Evolutionary conservation across 2,329 filamentous ascomycete species (phyloP).

Genomic region (Kalaharituber pfeilii): DNA sequence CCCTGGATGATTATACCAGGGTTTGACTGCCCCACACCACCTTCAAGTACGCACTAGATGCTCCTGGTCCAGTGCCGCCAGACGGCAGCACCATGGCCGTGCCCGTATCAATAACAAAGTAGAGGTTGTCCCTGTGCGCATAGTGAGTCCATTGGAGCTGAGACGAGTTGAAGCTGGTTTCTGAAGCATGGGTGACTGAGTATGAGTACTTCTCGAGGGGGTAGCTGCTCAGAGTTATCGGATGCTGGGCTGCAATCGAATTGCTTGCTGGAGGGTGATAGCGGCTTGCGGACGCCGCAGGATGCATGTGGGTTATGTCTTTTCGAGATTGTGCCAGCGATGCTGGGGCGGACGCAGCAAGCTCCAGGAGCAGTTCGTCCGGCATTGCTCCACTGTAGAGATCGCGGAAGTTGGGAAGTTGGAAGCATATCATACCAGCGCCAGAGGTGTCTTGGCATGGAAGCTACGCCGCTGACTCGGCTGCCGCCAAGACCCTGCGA

Average conservation of each 20-base stretch:
- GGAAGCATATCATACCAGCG: no score
- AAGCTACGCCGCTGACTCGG: no score
- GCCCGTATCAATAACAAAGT: slow-evolving; percentile 14
- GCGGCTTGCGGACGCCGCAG: background rate
- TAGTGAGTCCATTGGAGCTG: slow-evolving; percentile 15
- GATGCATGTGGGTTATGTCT: background rate
- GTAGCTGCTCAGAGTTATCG: no score
- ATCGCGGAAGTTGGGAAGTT: no score
- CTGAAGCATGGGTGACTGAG: slow-evolving; percentile 8
- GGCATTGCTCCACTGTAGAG: no score
- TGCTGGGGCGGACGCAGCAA: background rate
- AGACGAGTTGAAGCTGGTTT: slow-evolving; percentile 4
- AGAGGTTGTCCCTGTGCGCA: slow-evolving; percentile 17
- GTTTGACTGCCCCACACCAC: slow-evolving; percentile 12
- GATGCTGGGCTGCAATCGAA: background rate
- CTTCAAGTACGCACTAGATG: slow-evolving; percentile 8
- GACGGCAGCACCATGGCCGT: background rate
- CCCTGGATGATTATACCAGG: slow-evolving; percentile 9
- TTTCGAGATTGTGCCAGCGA: background rate
- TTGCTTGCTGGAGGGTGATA: background rate
- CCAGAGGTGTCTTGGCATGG: no score
- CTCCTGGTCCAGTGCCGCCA: no score
- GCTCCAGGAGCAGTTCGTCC: no score
- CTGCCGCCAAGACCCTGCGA: no score
- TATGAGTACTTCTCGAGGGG: slow-evolving; percentile 16